Base-by-base conservation (phyloP, 2,329 filamentous ascomycete genomes). In the Pseudocercospora cruenta region DNA sequence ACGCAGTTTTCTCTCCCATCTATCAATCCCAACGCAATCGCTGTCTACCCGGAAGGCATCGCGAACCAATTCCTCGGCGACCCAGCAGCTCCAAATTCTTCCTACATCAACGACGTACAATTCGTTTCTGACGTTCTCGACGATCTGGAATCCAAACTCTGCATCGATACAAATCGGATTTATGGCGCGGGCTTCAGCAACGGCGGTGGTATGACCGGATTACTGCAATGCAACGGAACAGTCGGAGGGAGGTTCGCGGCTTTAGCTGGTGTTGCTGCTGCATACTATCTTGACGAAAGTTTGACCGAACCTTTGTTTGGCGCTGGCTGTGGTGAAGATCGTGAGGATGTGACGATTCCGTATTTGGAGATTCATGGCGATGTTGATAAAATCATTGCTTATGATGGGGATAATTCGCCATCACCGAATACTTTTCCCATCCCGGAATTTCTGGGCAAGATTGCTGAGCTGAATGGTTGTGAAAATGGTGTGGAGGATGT, bases 111-210 rank as follows among this genome's bases (percentile, higher is more conserved):
- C 64, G 82, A 85, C 63, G 72, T 82, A 1, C 74, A 72, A 12
- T 84, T 83, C 69, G 80, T 77, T 7, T 67, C 78, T 4, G 79
- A 81, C 60, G 75, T 84, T 24, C 71, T 82, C 39, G 71, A 76
- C 24, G 67, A 80, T 21, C 67, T 84, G 7, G 71, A 79, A 63
- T 69, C 72, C 8, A 74, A 72, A 4, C 81, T 81, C 69, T 84
- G 82, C 70, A 78, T 85, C 67, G 80, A 84, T 66, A 69, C 73
- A 1, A 71, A 70, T 2, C 78, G 78, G 6, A 75, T 85, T 28
- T 84, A 83, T 63, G 78, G 78, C 6, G 75, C 78, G 0, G 82
- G 82, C 54, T 85, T 86, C 67, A 86, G 80, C 66, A 86, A 87
- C 49, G 85, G 84, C 3, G 85, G 83, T 1, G 85, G 83, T 1